Evolutionary conservation across 345 rosid genomes (phyloP).

Genomic region (Clarkia xantiana): DNA sequence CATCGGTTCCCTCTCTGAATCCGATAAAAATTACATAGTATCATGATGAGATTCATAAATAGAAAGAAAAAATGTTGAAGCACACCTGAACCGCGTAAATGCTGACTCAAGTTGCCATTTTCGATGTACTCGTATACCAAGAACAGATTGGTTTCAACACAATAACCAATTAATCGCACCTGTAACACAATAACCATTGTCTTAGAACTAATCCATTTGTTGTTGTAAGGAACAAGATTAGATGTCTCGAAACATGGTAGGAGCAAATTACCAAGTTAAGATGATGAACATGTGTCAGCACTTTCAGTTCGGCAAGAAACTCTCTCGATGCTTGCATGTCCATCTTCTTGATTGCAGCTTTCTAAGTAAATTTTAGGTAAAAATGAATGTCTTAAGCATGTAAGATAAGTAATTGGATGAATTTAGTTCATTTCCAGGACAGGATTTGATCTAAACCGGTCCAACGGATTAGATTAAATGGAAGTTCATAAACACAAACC

Average conservation of each 20-base stretch:
- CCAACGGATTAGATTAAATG: too few relatives aligned
- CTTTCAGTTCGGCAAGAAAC: conserved; percentile 90
- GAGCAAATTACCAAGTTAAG: conserved; percentile 61
- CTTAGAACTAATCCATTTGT: neutral
- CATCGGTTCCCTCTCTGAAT: conserved; percentile 56
- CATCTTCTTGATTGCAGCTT: conserved; percentile 98
- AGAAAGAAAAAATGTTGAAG: neutral
- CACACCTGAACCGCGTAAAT: conserved; percentile 79
- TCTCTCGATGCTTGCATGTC: conserved; percentile 90
- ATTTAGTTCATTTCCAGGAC: neutral
- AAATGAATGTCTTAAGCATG: neutral
- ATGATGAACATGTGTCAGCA: conserved; percentile 85
- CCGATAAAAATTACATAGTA: conserved; percentile 9
- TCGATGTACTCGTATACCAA: conserved; percentile 79
- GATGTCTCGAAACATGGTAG: too few relatives aligned
- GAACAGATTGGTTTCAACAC: conserved; percentile 88
- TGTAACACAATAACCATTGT: conserved; percentile 11
- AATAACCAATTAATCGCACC: conserved; percentile 90
- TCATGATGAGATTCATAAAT: neutral
- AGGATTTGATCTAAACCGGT: too few relatives aligned
- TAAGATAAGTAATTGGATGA: neutral
- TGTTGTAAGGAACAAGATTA: too few relatives aligned
- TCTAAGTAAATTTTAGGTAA: conserved; percentile 27
- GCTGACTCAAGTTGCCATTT: conserved; percentile 88
- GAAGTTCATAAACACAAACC: conserved; percentile 25